Conservation (phyloP, 768 basidiomycete genomes). For the Fomitopsis pulvina region DNA sequence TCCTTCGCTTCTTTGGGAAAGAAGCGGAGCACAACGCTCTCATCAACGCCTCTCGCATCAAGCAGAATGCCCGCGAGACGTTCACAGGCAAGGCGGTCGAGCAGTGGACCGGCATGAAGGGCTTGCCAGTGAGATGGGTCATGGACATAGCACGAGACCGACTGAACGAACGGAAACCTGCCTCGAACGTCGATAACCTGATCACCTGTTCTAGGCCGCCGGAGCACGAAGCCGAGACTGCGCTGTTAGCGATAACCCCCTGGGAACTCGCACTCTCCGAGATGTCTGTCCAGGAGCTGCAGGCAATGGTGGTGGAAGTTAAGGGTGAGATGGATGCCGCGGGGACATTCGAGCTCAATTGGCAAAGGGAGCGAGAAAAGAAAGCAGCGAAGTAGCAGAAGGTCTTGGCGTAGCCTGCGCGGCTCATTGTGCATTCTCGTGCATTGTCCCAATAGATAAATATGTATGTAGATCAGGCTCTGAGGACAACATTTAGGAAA, state of each 20-base stretch:
- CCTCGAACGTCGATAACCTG: not conserved
- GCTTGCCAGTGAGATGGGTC: conserved; percentile 17
- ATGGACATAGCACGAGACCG: conserved; percentile 18
- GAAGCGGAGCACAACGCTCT: conserved; percentile 20
- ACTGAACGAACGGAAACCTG: conserved; percentile 3
- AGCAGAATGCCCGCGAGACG: conserved; percentile 13
- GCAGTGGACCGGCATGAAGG: conserved; percentile 18
- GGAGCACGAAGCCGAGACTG: not conserved
- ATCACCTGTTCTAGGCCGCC: not conserved
- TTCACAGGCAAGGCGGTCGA: conserved; percentile 19
- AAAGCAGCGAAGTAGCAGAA: conserved; percentile 10
- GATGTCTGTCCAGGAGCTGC: conserved; percentile 16
- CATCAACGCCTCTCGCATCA: conserved; percentile 20
- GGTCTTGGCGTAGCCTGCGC: too few species aligned
- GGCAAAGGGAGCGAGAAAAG: conserved; percentile 13
- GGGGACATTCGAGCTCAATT: conserved; percentile 13
- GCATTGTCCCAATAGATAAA: too few species aligned
- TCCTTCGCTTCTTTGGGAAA: conserved; percentile 14
- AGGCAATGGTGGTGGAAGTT: conserved; percentile 8
- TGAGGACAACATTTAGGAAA: too few species aligned
- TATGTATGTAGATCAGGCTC: too few species aligned
- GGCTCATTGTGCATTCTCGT: too few species aligned
- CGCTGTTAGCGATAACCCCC: not conserved
- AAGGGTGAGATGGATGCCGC: conserved; percentile 17
- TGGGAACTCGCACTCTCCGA: conserved; percentile 16